Percentiles rank a stretch among this genome's conserved stretches.
phyloP scores from a whole-genome alignment of 2,329 filamentous ascomycete species.

The Hirsutella minnesotensis region DNA sequence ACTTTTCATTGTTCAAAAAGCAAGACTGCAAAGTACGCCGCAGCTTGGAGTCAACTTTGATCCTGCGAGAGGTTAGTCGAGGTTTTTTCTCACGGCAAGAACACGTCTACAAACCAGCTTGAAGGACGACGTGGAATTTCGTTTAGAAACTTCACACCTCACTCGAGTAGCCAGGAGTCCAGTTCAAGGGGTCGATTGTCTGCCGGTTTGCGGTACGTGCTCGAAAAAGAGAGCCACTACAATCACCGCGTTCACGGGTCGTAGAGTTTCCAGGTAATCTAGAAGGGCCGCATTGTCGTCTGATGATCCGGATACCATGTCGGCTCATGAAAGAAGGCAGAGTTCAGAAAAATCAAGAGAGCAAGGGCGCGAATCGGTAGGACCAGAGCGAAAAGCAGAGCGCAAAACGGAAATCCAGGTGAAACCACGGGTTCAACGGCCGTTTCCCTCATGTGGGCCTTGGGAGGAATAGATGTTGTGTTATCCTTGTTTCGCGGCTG shows the following conservation, averaged over 20 bases:
- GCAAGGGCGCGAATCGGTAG: neutral
- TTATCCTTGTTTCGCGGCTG: slow-evolving; percentile 7
- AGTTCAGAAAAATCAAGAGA: neutral
- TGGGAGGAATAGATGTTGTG: neutral
- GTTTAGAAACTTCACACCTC: neutral
- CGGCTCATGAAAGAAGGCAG: neutral
- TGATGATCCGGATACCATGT: no score
- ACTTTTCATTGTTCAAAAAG: slow-evolving; percentile 10
- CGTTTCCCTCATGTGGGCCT: neutral
- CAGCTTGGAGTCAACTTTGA: slow-evolving; percentile 44
- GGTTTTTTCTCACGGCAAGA: slow-evolving; percentile 12
- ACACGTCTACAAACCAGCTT: neutral
- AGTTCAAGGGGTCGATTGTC: no score
- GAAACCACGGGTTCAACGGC: neutral
- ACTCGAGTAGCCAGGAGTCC: no score
- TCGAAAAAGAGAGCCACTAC: no score
- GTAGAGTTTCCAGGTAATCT: no score
- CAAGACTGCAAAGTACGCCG: slow-evolving; percentile 20
- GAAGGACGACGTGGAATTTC: neutral
- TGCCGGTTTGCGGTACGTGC: no score
- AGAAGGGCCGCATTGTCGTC: no score
- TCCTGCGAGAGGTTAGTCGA: slow-evolving; percentile 22
- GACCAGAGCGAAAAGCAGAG: neutral
- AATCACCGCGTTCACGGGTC: no score
- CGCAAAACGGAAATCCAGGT: neutral